A percentile compares a stretch with the other conserved stretches of the same genome.
Evolutionary conservation across 345 rosid species (phyloP).

Genomic region (Boechera stricta): DNA sequence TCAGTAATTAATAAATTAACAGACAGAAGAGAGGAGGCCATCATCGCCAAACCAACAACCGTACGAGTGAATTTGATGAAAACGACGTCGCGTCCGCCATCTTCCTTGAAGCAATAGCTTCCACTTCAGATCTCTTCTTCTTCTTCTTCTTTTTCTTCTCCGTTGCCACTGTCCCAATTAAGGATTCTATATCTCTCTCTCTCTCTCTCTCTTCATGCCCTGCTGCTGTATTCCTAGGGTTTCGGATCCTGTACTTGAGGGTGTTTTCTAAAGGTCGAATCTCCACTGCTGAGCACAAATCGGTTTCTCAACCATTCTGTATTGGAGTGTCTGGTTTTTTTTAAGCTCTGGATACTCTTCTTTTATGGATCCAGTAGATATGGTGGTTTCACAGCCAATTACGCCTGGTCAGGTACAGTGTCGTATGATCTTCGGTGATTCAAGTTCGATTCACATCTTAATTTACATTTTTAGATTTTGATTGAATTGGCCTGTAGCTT

Average conservation of each 20-base stretch:
- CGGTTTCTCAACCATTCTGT: no score
- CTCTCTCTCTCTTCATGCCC: not conserved
- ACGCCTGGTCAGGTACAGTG: slow-evolving; percentile 79
- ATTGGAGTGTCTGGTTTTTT: not conserved
- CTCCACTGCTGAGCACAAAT: no score
- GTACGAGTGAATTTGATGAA: slow-evolving; percentile 25
- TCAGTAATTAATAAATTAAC: no score
- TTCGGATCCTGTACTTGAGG: not conserved
- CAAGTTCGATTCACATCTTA: not conserved
- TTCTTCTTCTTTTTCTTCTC: slow-evolving; percentile 27
- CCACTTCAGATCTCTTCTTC: slow-evolving; percentile 28
- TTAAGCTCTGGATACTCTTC: slow-evolving; percentile 13
- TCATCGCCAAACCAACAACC: slow-evolving; percentile 46
- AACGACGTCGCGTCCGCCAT: slow-evolving; percentile 67
- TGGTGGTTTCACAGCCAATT: slow-evolving; percentile 65
- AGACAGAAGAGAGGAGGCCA: not conserved
- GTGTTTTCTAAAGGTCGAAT: slow-evolving; percentile 37
- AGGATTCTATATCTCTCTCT: not conserved
- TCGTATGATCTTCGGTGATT: slow-evolving; percentile 2
- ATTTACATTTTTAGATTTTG: slow-evolving; percentile 5
- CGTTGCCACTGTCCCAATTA: not conserved
- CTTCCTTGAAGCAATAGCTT: slow-evolving; percentile 75
- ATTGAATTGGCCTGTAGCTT: not conserved
- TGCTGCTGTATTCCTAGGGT: not conserved
- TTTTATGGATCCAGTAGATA: slow-evolving; percentile 45